A percentile compares a stretch with the other conserved stretches of the same genome.
These are phyloP conservation scores for Hydnum rufescens DNA, from an alignment of 768 basidiomycete genomes.

Conservation along the genomic window DNA sequence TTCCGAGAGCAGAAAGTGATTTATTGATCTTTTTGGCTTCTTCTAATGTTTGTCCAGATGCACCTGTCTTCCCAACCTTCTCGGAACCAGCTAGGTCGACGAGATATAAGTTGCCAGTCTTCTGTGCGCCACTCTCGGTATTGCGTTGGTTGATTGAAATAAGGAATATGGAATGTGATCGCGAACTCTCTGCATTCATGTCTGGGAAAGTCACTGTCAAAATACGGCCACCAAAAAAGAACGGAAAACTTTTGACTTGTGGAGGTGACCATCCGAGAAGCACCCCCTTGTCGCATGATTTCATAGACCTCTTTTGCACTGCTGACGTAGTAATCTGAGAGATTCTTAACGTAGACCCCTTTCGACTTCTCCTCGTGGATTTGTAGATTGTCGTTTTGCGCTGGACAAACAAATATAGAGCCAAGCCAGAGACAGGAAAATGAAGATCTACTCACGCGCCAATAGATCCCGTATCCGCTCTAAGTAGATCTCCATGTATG, in stretches of 20 bases:
- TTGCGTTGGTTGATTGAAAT: conserved; percentile 95
- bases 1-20: conserved; percentile 87
- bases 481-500: conserved; percentile 99
- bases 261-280: conserved; percentile 75
- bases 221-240: not conserved
- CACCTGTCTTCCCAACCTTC: conserved; percentile 98
- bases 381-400: conserved; percentile 95
- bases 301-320: conserved; percentile 92
- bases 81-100: conserved; percentile 98
- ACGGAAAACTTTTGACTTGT: conserved; percentile 45
- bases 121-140: conserved; percentile 86
- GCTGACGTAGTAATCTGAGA: conserved; percentile 96
- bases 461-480: conserved; percentile 90
- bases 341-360: conserved; percentile 93
- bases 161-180: conserved; percentile 97
- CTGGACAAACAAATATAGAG: conserved; percentile 19
- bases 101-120: conserved; percentile 90
- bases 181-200: conserved; percentile 99
- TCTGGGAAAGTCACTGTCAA: conserved; percentile 28
- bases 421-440: not conserved
- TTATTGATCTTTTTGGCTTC: conserved; percentile 99
- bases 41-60: conserved; percentile 94
- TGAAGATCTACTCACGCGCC: conserved; percentile 46
- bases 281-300: conserved; percentile 94
- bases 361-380: conserved; percentile 96